Evolutionary conservation across 2,329 filamentous ascomycete genomes (phyloP).

Genomic region (Arthrobotrys sinensis): DNA sequence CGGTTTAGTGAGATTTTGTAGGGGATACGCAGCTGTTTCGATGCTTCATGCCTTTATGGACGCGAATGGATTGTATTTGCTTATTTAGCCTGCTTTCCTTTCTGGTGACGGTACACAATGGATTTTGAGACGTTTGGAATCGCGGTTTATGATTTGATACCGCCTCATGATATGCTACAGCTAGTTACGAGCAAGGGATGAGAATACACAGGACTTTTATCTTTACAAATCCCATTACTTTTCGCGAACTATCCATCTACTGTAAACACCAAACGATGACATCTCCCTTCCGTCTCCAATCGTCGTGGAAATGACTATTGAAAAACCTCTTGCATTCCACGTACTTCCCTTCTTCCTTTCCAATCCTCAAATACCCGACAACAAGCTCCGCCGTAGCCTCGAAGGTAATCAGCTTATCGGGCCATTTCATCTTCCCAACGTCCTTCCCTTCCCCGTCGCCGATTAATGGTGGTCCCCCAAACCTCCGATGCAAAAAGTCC

Average conservation of each 20-base stretch:
- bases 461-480: constrained; percentile 54
- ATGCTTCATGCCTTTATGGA: not conserved
- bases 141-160: not conserved
- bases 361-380: constrained; percentile 34
- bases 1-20: constrained; percentile 56
- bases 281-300: constrained; percentile 63
- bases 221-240: not conserved
- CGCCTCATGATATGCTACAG: not conserved
- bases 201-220: constrained; percentile 8
- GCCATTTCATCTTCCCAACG: constrained; percentile 57
- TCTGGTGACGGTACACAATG: not conserved
- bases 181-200: not conserved
- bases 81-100: not conserved
- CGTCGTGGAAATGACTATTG: constrained; percentile 64
- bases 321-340: constrained; percentile 63
- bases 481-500: constrained; percentile 72
- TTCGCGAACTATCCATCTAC: not conserved
- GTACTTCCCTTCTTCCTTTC: constrained; percentile 24
- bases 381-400: constrained; percentile 60
- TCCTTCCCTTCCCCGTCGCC: constrained; percentile 33
- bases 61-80: not conserved
- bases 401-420: constrained; percentile 63
- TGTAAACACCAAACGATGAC: constrained; percentile 62
- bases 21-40: not conserved
- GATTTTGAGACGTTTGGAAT: not conserved